A percentile compares a stretch with the other conserved stretches of the same genome.
phyloP scores from a whole-genome alignment of 2,329 filamentous ascomycete genomes.

The Exophiala spinifera region DNA sequence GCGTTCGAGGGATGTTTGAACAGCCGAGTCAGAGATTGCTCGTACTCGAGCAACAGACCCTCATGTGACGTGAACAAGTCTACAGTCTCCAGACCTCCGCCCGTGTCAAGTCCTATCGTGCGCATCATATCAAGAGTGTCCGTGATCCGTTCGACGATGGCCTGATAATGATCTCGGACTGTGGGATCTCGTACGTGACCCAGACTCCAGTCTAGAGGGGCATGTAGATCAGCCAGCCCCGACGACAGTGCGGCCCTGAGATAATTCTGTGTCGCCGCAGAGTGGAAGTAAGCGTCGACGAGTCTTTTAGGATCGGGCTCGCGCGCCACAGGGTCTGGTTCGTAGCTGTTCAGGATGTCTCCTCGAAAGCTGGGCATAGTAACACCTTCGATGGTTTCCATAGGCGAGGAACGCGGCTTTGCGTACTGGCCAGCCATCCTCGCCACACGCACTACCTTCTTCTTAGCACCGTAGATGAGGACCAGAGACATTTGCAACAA shows the following conservation, averaged over 20 bases:
- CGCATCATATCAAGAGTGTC: slow-evolving; percentile 92
- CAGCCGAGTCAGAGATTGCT: slow-evolving; percentile 77
- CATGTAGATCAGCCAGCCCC: slow-evolving; percentile 89
- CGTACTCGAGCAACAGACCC: slow-evolving; percentile 89
- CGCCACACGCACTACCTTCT: slow-evolving; percentile 86
- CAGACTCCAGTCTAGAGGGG: slow-evolving; percentile 89
- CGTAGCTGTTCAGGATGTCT: slow-evolving; percentile 91
- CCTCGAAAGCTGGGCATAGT: slow-evolving; percentile 88
- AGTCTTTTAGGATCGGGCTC: slow-evolving; percentile 78
- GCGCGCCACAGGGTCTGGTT: slow-evolving; percentile 62
- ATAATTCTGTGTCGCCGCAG: slow-evolving; percentile 91
- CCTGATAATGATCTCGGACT: slow-evolving; percentile 80
- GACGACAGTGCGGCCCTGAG: slow-evolving; percentile 78
- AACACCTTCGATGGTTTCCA: slow-evolving; percentile 74
- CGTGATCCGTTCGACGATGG: slow-evolving; percentile 79
- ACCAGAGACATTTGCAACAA: slow-evolving; percentile 96
- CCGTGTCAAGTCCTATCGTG: slow-evolving; percentile 85
- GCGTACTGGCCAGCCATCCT: slow-evolving; percentile 97
- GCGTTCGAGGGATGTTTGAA: slow-evolving; percentile 61
- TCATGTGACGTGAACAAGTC: slow-evolving; percentile 96
- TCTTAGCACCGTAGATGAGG: slow-evolving; percentile 77
- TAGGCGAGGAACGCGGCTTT: slow-evolving; percentile 87
- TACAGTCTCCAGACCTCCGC: slow-evolving; percentile 80
- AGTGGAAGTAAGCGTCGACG: slow-evolving; percentile 92
- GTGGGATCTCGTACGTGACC: slow-evolving; percentile 83